Evolutionary conservation across 768 basidiomycete genomes (phyloP).

Genomic region (Suillus plorans): DNA sequence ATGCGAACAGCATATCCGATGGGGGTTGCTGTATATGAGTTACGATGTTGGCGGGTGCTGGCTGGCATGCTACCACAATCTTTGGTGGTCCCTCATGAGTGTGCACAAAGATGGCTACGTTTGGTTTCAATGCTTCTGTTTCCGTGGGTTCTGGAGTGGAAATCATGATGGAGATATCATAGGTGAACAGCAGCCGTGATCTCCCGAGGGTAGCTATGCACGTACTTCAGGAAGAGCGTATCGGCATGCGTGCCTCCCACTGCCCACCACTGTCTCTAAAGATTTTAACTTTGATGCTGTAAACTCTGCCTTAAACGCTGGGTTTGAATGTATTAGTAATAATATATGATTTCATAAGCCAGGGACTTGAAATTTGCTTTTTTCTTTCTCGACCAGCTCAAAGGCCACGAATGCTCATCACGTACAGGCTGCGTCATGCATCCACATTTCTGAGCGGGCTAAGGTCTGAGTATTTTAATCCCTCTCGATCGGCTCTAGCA

Average conservation of each 20-base stretch:
- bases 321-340: not conserved
- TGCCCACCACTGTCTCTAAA: not conserved
- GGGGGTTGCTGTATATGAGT: not conserved
- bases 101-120: not conserved
- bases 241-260: not conserved
- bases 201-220: not conserved
- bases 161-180: not conserved
- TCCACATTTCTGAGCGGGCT: conserved; percentile 61
- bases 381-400: conserved; percentile 27
- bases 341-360: not conserved
- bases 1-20: not conserved
- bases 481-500: conserved; percentile 60
- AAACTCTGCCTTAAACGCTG: not conserved
- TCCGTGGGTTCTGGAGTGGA: not conserved
- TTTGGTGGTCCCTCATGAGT: not conserved
- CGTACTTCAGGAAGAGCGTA: not conserved
- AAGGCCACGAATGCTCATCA: conserved; percentile 68
- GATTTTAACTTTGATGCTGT: too few species aligned
- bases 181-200: not conserved
- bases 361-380: not conserved
- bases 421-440: conserved; percentile 41
- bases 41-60: not conserved
- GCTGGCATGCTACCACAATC: not conserved
- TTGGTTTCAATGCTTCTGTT: not conserved
- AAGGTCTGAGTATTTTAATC: conserved; percentile 75